phyloP scores from a whole-genome alignment of 345 rosid species.

The Bretschneidera sinensis region DNA sequence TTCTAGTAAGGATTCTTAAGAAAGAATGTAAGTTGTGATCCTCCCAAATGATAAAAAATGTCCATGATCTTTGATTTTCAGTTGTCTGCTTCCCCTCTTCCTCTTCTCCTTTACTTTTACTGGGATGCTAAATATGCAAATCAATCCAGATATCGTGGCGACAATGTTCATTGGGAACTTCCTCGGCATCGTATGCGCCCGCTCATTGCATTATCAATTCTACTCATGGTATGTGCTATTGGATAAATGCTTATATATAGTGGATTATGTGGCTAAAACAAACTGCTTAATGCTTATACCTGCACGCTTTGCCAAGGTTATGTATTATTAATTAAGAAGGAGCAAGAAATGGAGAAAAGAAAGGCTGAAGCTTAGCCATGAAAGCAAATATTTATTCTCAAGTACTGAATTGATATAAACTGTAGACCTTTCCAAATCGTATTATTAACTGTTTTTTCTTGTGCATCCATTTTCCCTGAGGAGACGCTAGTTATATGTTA shows the following conservation, averaged over 20 bases:
- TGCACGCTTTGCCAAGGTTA: no score
- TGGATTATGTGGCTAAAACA: neutral
- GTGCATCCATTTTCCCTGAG: no score
- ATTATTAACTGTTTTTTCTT: no score
- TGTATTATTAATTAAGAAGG: no score
- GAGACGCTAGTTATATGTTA: no score
- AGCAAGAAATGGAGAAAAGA: neutral
- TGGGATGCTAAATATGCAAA: constrained; percentile 17
- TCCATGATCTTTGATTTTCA: neutral
- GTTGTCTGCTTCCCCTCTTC: neutral
- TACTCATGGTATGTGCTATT: constrained; percentile 69
- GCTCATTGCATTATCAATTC: constrained; percentile 95
- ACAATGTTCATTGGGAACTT: constrained; percentile 86
- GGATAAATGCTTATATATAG: neutral
- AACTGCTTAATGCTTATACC: neutral
- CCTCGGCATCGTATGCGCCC: constrained; percentile 80
- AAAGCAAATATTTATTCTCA: no score
- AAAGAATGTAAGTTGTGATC: constrained; percentile 56
- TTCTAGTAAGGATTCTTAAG: constrained; percentile 37
- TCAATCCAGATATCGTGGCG: constrained; percentile 56
- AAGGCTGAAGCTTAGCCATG: neutral
- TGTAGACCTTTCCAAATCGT: no score
- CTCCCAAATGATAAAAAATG: neutral
- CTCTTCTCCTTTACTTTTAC: constrained; percentile 3
- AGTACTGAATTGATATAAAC: no score